Base-by-base conservation (phyloP, 2,329 filamentous ascomycete species). In the Dactylellina haptotyla region DNA sequence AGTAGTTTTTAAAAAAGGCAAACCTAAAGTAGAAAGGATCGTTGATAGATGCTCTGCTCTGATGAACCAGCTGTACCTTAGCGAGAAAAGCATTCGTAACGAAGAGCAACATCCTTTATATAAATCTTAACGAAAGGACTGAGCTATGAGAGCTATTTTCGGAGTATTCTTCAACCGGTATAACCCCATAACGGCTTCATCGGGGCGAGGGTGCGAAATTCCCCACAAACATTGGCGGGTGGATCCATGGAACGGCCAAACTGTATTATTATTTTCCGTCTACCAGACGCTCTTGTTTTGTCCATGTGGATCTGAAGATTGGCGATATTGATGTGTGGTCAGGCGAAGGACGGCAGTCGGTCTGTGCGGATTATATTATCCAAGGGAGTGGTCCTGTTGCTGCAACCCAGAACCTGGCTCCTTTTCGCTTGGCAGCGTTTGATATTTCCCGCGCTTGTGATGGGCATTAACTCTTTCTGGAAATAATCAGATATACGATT, bases 231-330 rank as follows among this genome's bases (percentile, higher is more conserved):
- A 14, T 51, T 32, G 43, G 63, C 43, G 8, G 46, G 12, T 58
- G 20, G 43, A 61, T 69, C 54, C 54, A 69, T 45, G 54, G 45
- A 61, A 69, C 64, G 64, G 64, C 25, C 54, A 69, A 69, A 69
- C 45, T 58, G 51, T 66, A 58, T 66, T 66, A 20, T 54, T 61
- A 61, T 69, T 67, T 59, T 69, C 64, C 64, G 64, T 59, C 64
- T 43, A 25, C 63, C 51, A 66, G 53, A 66, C 53, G 63, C 53
- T 66, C 53, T 14, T 66, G 63, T 53, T 69, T 69, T 61, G 53
- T 69, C 54, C 64, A 30, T 61, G 64, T 69, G 64, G 64, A 53
- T 39, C 54, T 26, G 16, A 14, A n/a, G 50, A 20, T 18, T 20
- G 4, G n/a, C 4, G n/a, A 54, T 37, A 34, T 20, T 20, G n/a